Evolutionary conservation across 2,329 filamentous ascomycete species (phyloP), one percentile per base, ranked within the genome.

Genomic region (Curvularia verruculosa): DNA sequence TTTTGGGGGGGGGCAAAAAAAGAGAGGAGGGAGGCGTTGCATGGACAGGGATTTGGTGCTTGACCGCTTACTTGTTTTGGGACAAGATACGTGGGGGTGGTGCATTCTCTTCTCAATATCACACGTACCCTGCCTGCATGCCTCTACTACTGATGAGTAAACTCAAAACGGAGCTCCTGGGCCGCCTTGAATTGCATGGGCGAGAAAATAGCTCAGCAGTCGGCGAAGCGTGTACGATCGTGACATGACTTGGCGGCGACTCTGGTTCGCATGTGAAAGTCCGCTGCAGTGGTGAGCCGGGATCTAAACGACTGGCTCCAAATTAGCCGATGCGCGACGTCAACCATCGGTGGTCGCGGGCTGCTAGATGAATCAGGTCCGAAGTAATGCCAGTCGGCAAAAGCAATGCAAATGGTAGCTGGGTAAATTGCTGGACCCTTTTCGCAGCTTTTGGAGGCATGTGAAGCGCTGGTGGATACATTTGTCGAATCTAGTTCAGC

Each of bases 51-150:
- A 47, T 43, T 1, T 58, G 49, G 40, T 40, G 58, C 61, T 56
- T 55, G 51, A 49, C 62, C 62, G 63, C 58, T 56, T 51, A 53
- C 59, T 60, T 58, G 53, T 39, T 63, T 62, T 58, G 56, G 53
- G 65, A 61, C 52, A 69, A 59, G 44, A 40, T 54, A 46, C 56
- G 64, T 66, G 64, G 64, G 64, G 59, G 59, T 26, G n/a, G 49
- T 26, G 23, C 26, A 46, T 54, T 36, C 43, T 49, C 50, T 54
- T 58, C 50, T 52, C 52, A 57, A 56, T 61, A 57, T 54, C 40
- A 39, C 51, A 34, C 21, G 6, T 50, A 46, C 52, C 60, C 41
- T 54, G 54, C 34, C 39, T 46, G 36, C 51, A 51, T 58, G 36
- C 39, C 52, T 52, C 45, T 47, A 23, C 37, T 36, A 29, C 31